Evolutionary conservation across 805 yeast genomes (phyloP).

Genomic region (Clavispora asparagi): DNA sequence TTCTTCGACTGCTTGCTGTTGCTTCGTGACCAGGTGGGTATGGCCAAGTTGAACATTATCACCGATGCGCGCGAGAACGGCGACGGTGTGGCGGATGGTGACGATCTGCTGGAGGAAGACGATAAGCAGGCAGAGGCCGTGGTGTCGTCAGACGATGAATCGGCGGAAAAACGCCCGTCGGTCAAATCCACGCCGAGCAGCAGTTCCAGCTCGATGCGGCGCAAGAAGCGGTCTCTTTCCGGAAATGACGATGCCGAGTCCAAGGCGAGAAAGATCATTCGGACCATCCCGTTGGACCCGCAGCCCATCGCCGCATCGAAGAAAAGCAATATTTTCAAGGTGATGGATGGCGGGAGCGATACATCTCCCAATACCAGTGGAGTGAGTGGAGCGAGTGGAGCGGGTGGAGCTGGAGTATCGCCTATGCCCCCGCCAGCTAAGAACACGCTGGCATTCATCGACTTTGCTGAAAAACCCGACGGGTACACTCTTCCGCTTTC

Average conservation of each 20-base stretch:
- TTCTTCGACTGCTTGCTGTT: slow-evolving; percentile 88
- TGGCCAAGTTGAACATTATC: slow-evolving; percentile 53
- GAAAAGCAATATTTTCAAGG: slow-evolving; percentile 34
- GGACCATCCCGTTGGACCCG: slow-evolving; percentile 79
- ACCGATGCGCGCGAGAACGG: slow-evolving; percentile 16
- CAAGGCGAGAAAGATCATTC: slow-evolving; percentile 68
- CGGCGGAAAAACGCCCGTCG: slow-evolving; percentile 10
- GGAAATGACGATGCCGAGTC: slow-evolving; percentile 59
- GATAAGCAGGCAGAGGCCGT: slow-evolving; percentile 16
- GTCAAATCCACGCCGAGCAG: slow-evolving; percentile 37
- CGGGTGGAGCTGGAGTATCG: neutral
- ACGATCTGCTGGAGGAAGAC: slow-evolving; percentile 19
- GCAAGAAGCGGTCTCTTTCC: slow-evolving; percentile 47
- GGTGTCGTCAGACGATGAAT: slow-evolving; percentile 18
- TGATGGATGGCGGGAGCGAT: slow-evolving; percentile 30
- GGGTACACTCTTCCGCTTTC: neutral
- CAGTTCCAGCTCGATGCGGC: slow-evolving; percentile 26
- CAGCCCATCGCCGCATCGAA: slow-evolving; percentile 55
- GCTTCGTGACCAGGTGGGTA: slow-evolving; percentile 81
- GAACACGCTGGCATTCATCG: neutral
- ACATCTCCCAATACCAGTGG: slow-evolving; percentile 22
- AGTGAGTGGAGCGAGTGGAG: slow-evolving; percentile 3
- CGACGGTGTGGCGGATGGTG: slow-evolving; percentile 3
- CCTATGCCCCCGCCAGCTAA: neutral
- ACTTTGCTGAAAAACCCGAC: neutral